Base-by-base conservation (phyloP, 2,329 filamentous ascomycete species). In the Shiraia sp. region DNA sequence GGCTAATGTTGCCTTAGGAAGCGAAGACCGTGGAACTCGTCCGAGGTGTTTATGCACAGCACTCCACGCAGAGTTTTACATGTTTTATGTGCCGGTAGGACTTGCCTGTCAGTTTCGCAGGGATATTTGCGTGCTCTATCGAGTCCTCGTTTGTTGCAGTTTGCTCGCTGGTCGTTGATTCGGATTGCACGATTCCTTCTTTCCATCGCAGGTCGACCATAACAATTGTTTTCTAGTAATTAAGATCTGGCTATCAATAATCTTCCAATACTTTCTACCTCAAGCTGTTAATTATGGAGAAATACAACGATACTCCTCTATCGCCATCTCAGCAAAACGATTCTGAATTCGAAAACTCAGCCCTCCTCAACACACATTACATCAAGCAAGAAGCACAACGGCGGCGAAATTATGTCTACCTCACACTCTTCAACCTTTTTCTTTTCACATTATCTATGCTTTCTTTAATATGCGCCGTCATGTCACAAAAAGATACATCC, bases 371-470 rank as follows among this genome's bases (percentile, higher is more conserved):
- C 45, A 51, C 39, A 32, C 47, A 55, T 9, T 52, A 57, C 33
- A 39, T 56, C 31, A 50, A 49, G 36, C 55, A 65, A 12, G 58
- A 65, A 3, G 33, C 41, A 6, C 44, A 49, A 40, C 41, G 44
- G 45, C 55, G 54, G 43, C 54, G 47, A n/a, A 55, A 50, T 37
- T 58, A 59, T 32, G 43, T 59, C 25, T 65, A 58, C 34, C 52
- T 67, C 8, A 65, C 62, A 1, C 50, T 65, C 7, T 53, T 61
- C 41, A 67, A 67, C 35, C 55, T 67, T 17, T 66, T 67, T 40
- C 33, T 67, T 17, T 66, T 66, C 43, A 61, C 54, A 32, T 36
- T 66, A 8, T 66, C 63, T 1, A 56, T 58, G 37, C 43, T 67
- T 7, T 61, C 60, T 6, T 38, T 67, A 3, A 47, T 63, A 24